Conservation (phyloP, 1,139 yeast genomes). For the Sugiyamaella paludigena region DNA sequence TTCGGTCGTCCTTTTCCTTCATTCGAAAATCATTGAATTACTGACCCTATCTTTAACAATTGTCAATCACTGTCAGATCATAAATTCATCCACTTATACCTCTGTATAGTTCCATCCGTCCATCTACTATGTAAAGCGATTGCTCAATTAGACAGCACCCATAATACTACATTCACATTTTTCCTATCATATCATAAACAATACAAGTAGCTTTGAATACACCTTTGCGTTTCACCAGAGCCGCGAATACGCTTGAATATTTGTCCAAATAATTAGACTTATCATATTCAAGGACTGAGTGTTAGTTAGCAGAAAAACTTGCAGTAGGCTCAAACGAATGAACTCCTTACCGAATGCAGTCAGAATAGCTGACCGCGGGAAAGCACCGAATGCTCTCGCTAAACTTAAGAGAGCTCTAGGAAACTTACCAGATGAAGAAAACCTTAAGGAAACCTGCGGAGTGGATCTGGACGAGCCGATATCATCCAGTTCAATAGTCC, state of each 20-base stretch:
- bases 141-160: neutral
- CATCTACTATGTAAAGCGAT: neutral
- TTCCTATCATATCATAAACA: slow-evolving; percentile 1
- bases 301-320: neutral
- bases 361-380: too few relatives aligned
- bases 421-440: neutral
- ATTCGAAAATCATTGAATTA: too few relatives aligned
- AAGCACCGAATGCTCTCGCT: too few relatives aligned
- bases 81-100: too few relatives aligned
- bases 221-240: slow-evolving; percentile 5
- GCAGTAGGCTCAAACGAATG: too few relatives aligned
- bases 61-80: too few relatives aligned
- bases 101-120: too few relatives aligned
- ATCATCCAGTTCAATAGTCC: slow-evolving; percentile 18
- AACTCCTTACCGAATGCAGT: neutral
- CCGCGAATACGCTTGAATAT: neutral
- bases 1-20: too few relatives aligned
- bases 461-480: slow-evolving; percentile 1
- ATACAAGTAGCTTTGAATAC: slow-evolving; percentile 5
- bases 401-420: too few relatives aligned
- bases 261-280: neutral
- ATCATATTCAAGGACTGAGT: neutral
- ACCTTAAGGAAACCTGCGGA: slow-evolving; percentile 5
- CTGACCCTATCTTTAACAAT: too few relatives aligned
- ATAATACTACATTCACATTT: slow-evolving; percentile 1